These are phyloP conservation scores for Pichia sorboxylosa DNA, from an alignment of 1,139 yeast genomes.

Conservation along the genomic window DNA sequence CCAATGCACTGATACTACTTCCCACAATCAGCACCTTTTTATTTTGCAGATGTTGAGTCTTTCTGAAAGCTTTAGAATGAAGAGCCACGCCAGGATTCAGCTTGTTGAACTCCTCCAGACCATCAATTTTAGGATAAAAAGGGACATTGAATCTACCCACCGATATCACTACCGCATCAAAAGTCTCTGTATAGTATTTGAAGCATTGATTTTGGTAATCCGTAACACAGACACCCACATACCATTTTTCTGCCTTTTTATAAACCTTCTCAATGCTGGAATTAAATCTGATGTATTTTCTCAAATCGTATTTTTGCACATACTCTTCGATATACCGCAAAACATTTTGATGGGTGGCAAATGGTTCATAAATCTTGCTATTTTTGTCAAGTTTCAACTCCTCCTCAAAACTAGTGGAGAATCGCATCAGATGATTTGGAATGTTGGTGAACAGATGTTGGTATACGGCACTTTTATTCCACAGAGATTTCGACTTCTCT, in stretches of 20 bases:
- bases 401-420: conserved; percentile 23
- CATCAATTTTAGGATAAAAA: conserved; percentile 32
- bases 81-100: conserved; percentile 22
- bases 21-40: conserved; percentile 41
- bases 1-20: conserved; percentile 39
- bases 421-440: conserved; percentile 33
- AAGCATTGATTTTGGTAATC: conserved; percentile 5
- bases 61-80: conserved; percentile 35
- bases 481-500: conserved; percentile 12
- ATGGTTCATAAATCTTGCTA: conserved; percentile 33
- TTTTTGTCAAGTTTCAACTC: conserved; percentile 3
- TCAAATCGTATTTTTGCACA: conserved; percentile 22
- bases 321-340: conserved; percentile 24
- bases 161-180: conserved; percentile 36
- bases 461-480: conserved; percentile 31
- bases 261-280: conserved; percentile 30
- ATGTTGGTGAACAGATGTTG: conserved; percentile 36
- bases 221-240: conserved; percentile 11
- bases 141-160: conserved; percentile 38
- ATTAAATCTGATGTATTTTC: conserved; percentile 27
- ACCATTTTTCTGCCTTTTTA: conserved; percentile 16
- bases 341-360: conserved; percentile 27
- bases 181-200: conserved; percentile 25
- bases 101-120: conserved; percentile 29
- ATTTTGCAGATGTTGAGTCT: conserved; percentile 22